Evolutionary conservation across 1,284 basidiomycete genomes (phyloP).

Genomic region (Puccinia polysora): DNA sequence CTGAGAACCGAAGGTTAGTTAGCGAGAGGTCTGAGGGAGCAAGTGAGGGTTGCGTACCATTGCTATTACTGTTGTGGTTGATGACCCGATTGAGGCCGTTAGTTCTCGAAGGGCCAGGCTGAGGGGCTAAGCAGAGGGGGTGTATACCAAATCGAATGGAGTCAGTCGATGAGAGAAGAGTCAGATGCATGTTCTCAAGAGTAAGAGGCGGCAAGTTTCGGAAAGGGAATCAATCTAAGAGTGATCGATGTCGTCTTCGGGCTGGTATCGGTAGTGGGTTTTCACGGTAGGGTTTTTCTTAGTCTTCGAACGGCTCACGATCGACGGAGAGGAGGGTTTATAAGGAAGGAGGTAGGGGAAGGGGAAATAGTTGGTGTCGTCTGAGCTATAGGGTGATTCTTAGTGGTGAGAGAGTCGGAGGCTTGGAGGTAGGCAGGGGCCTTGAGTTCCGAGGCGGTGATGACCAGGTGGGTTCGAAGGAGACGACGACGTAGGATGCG

Average conservation of each 20-base stretch:
- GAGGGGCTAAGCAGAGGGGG: conserved; percentile 17
- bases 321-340: too few species aligned
- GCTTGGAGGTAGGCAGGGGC: background rate
- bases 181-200: too few species aligned
- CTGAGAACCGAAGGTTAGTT: background rate
- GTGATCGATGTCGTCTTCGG: too few species aligned
- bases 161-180: background rate
- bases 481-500: too few species aligned
- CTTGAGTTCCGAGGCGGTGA: background rate
- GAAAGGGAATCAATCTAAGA: too few species aligned
- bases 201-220: too few species aligned
- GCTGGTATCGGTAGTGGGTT: too few species aligned
- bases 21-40: background rate
- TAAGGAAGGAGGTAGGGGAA: too few species aligned
- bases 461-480: background rate
- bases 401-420: background rate
- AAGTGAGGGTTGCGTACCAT: conserved; percentile 10
- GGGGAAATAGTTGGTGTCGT: too few species aligned
- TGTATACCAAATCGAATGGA: background rate
- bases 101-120: conserved; percentile 26
- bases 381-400: too few species aligned
- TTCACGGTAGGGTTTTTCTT: too few species aligned
- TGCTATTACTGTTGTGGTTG: background rate
- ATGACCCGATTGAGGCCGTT: conserved; percentile 11
- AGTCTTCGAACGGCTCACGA: too few species aligned